These are phyloP conservation scores for Suillus hirtellus DNA, from an alignment of 768 basidiomycete species.

Conservation along the genomic window DNA sequence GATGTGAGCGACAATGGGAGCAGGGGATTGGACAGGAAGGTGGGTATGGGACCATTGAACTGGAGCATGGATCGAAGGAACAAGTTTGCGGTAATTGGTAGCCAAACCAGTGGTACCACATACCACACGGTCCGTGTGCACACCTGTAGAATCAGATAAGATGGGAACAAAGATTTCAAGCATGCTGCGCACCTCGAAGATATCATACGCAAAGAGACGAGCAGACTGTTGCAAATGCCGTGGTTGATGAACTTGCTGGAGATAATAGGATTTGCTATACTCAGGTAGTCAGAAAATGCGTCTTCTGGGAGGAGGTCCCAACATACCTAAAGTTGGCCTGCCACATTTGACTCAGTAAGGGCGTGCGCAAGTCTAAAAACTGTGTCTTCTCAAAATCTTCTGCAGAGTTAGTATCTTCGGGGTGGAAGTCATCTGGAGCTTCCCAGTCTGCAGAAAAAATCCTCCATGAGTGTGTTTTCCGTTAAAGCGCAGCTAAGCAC, in stretches of 20 bases:
- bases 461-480: not conserved
- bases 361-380: constrained; percentile 88
- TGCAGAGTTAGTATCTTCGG: constrained; percentile 80
- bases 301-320: not conserved
- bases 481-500: constrained; percentile 26
- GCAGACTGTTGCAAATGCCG: constrained; percentile 83
- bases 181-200: constrained; percentile 66
- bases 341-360: constrained; percentile 87
- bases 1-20: constrained; percentile 53
- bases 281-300: constrained; percentile 12
- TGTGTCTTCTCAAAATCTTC: constrained; percentile 87
- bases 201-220: constrained; percentile 78
- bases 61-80: constrained; percentile 81
- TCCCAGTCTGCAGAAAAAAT: constrained; percentile 69
- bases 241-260: constrained; percentile 96
- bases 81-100: constrained; percentile 80
- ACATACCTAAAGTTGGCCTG: constrained; percentile 76
- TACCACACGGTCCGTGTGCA: constrained; percentile 91
- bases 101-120: constrained; percentile 89
- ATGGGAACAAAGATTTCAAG: not conserved
- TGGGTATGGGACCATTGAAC: constrained; percentile 71
- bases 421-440: constrained; percentile 85
- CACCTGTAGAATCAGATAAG: constrained; percentile 42
- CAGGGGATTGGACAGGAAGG: constrained; percentile 56
- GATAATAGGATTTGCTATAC: constrained; percentile 86